phyloP scores from a whole-genome alignment of 495 filamentous ascomycete species.

The Cercophora scortea region DNA sequence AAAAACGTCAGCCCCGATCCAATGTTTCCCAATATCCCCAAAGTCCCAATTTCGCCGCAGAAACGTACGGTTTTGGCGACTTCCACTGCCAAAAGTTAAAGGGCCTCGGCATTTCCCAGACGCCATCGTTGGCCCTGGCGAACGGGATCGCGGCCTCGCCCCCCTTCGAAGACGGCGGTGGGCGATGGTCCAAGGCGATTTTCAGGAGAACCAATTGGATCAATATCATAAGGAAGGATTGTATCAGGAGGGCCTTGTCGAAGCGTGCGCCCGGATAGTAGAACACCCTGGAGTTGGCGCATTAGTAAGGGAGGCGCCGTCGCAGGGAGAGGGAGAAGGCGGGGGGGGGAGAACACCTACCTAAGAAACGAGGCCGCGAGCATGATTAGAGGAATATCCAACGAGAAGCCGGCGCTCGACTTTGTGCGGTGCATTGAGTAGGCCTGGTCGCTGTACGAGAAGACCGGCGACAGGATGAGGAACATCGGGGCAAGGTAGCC shows the following conservation, averaged over 20 bases:
- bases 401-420: conserved; percentile 77
- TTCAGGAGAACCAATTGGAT: conserved; percentile 81
- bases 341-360: conserved; percentile 36
- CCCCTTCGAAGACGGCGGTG: conserved; percentile 49
- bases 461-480: conserved; percentile 73
- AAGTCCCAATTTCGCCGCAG: too few relatives aligned
- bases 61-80: conserved; percentile 62
- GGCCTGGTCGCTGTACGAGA: conserved; percentile 89
- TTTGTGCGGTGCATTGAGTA: conserved; percentile 73
- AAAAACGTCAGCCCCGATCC: background rate
- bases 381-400: conserved; percentile 96
- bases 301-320: too few relatives aligned
- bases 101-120: conserved; percentile 51
- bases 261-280: conserved; percentile 91
- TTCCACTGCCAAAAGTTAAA: conserved; percentile 96
- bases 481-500: conserved; percentile 47
- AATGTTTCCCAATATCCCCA: too few relatives aligned
- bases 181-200: conserved; percentile 82
- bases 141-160: conserved; percentile 49
- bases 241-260: conserved; percentile 69
- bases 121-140: conserved; percentile 44
- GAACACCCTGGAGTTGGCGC: conserved; percentile 54
- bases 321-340: background rate
- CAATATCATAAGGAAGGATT: conserved; percentile 78
- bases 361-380: conserved; percentile 87